Evolutionary conservation across 768 basidiomycete species (phyloP), one percentile per base, ranked within the genome.

Genomic region (Lentinula guzmanii): DNA sequence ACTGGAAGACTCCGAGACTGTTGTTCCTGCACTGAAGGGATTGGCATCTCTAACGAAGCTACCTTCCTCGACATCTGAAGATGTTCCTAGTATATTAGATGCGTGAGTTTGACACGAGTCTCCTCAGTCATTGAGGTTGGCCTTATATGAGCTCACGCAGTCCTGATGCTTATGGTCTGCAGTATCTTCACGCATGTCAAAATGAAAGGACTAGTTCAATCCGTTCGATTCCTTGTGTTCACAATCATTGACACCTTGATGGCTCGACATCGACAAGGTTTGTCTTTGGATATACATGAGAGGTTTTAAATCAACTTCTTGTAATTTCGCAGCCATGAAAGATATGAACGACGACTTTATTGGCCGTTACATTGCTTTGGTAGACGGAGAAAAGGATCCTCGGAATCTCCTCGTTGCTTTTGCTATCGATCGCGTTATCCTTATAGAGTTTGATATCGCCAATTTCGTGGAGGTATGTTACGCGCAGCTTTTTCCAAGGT

Each of bases 371-470:
- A 81, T 89, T 34, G 69, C 71, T 53, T 74, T 98, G n/a, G 94
- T 86, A 4, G 91, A 97, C 61, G 95, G 95, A 15, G 97, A 99
- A 75, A 98, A 98, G 68, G 97, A 99, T 70, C 97, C 97, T 34
- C 81, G 97, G 16, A 99, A 98, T 74, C 79, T 99, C 7, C 78
- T 97, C 65, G 68, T 96, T 10, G 91, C 91, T 31, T 99, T 98
- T 70, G 86, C 90, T 4, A 91, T 98, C 61, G 88, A 86, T 60
- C 82, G 86, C n/a, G 89, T 93, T 7, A 80, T 98, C 41, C 71
- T 95, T 5, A 83, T 93, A 37, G 94, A 98, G 64, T 98, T 98
- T 66, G 89, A 97, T 62, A 82, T 93, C 37, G 75, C 82, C 16
- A 76, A 81, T 41, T 79, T 85, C 62, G 77, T 93, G 39, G 95